Conservation (phyloP, 108 stramenopile genomes). For the Stephanodiscus triporus region DNA sequence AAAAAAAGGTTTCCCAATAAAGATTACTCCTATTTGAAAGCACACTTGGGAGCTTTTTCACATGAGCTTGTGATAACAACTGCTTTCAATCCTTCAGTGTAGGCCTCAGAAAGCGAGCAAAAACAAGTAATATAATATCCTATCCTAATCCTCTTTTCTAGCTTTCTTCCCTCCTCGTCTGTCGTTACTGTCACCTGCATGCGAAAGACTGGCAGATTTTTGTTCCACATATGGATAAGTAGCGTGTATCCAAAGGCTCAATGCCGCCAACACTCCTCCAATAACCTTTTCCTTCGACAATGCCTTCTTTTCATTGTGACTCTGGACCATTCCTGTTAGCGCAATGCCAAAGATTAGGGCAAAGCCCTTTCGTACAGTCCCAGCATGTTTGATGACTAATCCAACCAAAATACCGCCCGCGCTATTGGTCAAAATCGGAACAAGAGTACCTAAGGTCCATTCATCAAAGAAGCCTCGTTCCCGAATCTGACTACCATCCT, state of each 20-base stretch:
- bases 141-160: conserved; percentile 35
- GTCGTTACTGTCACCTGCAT: background rate
- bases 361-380: conserved; percentile 91
- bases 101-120: no score
- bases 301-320: conserved; percentile 38
- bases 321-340: conserved; percentile 73
- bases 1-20: background rate
- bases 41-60: background rate
- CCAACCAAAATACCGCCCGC: conserved; percentile 94
- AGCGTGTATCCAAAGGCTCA: conserved; percentile 83
- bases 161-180: conserved; percentile 14
- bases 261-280: conserved; percentile 75
- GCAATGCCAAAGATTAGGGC: conserved; percentile 89
- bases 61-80: no score
- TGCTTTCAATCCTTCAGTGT: no score
- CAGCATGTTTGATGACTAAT: conserved; percentile 91
- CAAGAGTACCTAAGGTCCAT: conserved; percentile 72
- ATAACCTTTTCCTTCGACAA: conserved; percentile 64
- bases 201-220: background rate
- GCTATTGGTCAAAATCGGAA: conserved; percentile 89
- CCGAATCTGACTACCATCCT: conserved; percentile 65
- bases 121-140: background rate
- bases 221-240: conserved; percentile 58
- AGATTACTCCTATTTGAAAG: background rate
- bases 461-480: conserved; percentile 75